Evolutionary conservation across 2,329 filamentous ascomycete species (phyloP), one percentile per base, ranked within the genome.

Genomic region (Sordariomycetes sp.): DNA sequence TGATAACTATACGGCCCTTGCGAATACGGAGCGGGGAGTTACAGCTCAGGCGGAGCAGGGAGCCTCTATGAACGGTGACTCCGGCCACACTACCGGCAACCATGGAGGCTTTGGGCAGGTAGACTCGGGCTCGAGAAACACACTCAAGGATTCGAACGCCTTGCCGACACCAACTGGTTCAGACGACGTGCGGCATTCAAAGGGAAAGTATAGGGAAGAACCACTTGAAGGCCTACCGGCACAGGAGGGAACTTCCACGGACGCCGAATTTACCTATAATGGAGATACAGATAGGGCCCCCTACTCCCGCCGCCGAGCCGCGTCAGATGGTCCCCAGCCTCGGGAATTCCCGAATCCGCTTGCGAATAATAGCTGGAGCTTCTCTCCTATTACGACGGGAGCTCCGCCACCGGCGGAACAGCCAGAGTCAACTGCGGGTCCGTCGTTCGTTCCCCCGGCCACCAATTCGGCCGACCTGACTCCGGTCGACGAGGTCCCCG

Each of bases 351-450:
- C 76, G 56, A 77, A 81, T 55, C 76, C 78, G 0, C 65, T 85
- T 17, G 81, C 75, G 1, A 80, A 80, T 64, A 83, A 83, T 60
- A 84, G 70, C 62, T 86, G 82, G 82, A 76, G 75, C 0, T 85
- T 84, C 62, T 70, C 72, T 25, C 55, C 55, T 17, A 56, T 56
- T 52, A 32, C 55, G 15, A 52, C 48, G 3, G 55, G 34, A n/a
- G 17, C 34, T 17, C 50, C 45, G 25, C 52, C 55, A 13, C 32
- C 48, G 25, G 24, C 17, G 12, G 45, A 24, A 20, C 45, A 22
- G 22, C 10, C 45, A 20, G 45, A 13, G 20, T 20, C n/a, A 50
- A 22, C 20, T 4, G 45, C 45, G 20, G 45, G 45, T 2, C 45
- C 45, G n/a, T 22, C 45, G n/a, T 50, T 13, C 45, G 59, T 34